phyloP scores from a whole-genome alignment of 1,139 yeast species.

The Blastobotrys capitulatus region DNA sequence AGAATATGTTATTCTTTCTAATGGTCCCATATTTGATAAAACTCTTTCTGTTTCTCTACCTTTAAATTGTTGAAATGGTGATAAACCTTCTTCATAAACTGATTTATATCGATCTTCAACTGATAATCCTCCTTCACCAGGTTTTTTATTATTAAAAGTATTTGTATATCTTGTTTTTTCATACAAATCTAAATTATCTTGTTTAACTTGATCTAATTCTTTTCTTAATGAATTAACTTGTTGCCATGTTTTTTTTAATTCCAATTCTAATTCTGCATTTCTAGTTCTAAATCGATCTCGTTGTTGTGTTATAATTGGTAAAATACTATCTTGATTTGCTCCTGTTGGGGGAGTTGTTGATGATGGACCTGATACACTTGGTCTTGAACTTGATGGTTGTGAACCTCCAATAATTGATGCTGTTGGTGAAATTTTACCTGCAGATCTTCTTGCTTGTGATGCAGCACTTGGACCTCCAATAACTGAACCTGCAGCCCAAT shows the following conservation, averaged over 20 bases:
- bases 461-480: conserved; percentile 1
- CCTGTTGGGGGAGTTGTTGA: background rate
- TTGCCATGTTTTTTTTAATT: conserved; percentile 53
- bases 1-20: conserved; percentile 72
- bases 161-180: conserved; percentile 78
- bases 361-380: conserved; percentile 10
- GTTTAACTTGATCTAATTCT: conserved; percentile 58
- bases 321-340: conserved; percentile 41
- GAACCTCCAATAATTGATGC: conserved; percentile 32
- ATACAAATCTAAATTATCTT: conserved; percentile 72
- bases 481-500: conserved; percentile 11
- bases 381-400: conserved; percentile 23
- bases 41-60: conserved; percentile 73
- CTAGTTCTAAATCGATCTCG: conserved; percentile 84
- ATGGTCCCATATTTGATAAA: conserved; percentile 63
- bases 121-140: conserved; percentile 15
- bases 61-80: conserved; percentile 81
- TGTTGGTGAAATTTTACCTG: conserved; percentile 37
- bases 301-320: conserved; percentile 90
- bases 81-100: conserved; percentile 70
- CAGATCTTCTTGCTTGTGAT: conserved; percentile 9
- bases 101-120: conserved; percentile 58
- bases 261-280: conserved; percentile 79
- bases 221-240: conserved; percentile 56
- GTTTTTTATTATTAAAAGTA: conserved; percentile 19